Evolutionary conservation across 495 filamentous ascomycete species (phyloP), one percentile per base, ranked within the genome.

Genomic region (Annulohypoxylon stygium): DNA sequence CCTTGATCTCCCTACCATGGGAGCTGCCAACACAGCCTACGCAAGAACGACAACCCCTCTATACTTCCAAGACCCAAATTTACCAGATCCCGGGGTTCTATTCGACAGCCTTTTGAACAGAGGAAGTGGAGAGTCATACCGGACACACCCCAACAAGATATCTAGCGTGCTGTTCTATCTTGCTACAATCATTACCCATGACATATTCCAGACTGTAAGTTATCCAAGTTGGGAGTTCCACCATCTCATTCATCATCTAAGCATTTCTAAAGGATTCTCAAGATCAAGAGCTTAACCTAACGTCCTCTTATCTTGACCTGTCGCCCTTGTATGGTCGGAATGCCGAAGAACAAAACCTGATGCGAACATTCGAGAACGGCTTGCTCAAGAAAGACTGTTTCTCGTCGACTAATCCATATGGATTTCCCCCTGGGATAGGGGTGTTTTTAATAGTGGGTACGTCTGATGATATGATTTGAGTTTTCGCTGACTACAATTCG

Each of bases 141-240:
- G 88, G 65, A 84, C 88, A 43, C 90, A 93, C 79, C 89, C 91
- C 7, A 92, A 90, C 62, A 89, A 88, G 66, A 88, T 95, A 36
- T 94, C 92, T 1, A 92, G 90, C 79, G 86, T 95, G 78, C 80
- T 97, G 5, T 95, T 93, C 81, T 93, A 97, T 71, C 83, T 93
- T 48, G 93, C 92, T 7, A 90, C 90, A 18, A 91, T 95, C 61
- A 93, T 96, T 68, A 95, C 93, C 75, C 93, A 96, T 74, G 90
- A 89, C 86, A 74, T 83, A 48, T 84, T 84, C 55, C 71, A 74
- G 62, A 70, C 71, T 0, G 71, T 74, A 54, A 67, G 71, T 64
- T 45, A 6, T 8, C 0, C 4, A 1, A 12, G 12, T 18, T 39
- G 23, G 2, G 11, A 16, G 6, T 10, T 8, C 20, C 16, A 4